Percentiles rank a stretch among this genome's conserved stretches.
phyloP scores from a whole-genome alignment of 2,329 filamentous ascomycete species.

The Teratosphaeria viscida region DNA sequence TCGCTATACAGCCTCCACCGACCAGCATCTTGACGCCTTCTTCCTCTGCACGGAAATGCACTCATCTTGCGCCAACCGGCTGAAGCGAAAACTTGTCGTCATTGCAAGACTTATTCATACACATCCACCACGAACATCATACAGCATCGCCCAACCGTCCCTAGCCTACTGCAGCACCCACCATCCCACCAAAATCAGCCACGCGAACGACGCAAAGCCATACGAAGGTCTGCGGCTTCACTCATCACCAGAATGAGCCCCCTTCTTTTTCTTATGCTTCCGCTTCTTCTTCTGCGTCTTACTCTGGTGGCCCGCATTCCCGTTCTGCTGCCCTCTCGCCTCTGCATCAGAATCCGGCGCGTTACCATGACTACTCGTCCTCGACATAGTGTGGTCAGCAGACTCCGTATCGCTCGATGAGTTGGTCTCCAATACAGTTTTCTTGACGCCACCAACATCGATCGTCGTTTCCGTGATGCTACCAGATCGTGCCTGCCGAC shows the following conservation, averaged over 20 bases:
- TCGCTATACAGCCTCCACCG: not conserved
- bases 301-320: not conserved
- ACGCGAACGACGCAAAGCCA: constrained; percentile 1
- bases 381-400: not conserved
- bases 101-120: not conserved
- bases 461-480: constrained; percentile 73
- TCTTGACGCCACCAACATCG: constrained; percentile 62
- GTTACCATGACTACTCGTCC: not conserved
- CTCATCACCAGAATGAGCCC: not conserved
- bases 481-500: constrained; percentile 50
- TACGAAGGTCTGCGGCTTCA: not conserved
- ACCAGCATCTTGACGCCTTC: not conserved
- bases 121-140: not conserved
- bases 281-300: not conserved
- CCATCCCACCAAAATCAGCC: not conserved
- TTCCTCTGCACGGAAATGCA: not conserved
- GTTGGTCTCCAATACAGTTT: constrained; percentile 61
- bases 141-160: not conserved
- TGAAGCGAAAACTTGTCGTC: not conserved
- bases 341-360: not conserved
- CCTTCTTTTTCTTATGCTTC: constrained; percentile 6
- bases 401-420: constrained; percentile 1
- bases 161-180: not conserved
- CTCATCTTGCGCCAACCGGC: not conserved
- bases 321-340: not conserved